Conservation (phyloP, 2,329 filamentous ascomycete species). For the Trichothecium roseum region DNA sequence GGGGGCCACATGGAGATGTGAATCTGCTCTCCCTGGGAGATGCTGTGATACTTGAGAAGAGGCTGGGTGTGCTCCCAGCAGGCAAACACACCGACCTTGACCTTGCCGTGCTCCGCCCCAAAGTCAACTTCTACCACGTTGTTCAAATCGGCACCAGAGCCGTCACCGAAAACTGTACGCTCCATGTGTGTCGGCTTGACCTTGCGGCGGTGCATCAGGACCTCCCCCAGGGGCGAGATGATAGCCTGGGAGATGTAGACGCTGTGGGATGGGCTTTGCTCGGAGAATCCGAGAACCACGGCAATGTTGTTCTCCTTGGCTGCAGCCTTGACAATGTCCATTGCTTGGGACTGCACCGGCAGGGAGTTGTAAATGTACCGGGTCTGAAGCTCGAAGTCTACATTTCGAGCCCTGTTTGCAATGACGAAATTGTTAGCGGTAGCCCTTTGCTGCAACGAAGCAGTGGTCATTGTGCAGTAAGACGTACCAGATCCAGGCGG, state of each 20-base stretch:
- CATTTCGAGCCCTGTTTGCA: slow-evolving; percentile 10
- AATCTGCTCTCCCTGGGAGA: slow-evolving; percentile 31
- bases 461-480: slow-evolving; percentile 8
- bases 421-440: slow-evolving; percentile 1
- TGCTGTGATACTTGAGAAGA: slow-evolving; percentile 35
- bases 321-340: slow-evolving; percentile 21
- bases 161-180: slow-evolving; percentile 38
- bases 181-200: slow-evolving; percentile 45
- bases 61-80: slow-evolving; percentile 44
- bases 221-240: slow-evolving; percentile 27
- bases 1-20: slow-evolving; percentile 39
- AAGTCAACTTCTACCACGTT: slow-evolving; percentile 28
- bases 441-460: slow-evolving; percentile 11
- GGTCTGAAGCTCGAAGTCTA: slow-evolving; percentile 13
- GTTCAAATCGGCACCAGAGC: slow-evolving; percentile 22
- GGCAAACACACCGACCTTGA: slow-evolving; percentile 30
- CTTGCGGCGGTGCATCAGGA: slow-evolving; percentile 32
- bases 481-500: slow-evolving; percentile 26
- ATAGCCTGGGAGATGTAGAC: slow-evolving; percentile 36
- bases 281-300: slow-evolving; percentile 33
- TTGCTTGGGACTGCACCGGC: slow-evolving; percentile 26
- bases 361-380: slow-evolving; percentile 30
- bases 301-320: slow-evolving; percentile 26
- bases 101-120: slow-evolving; percentile 15
- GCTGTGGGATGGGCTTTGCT: slow-evolving; percentile 20